Evolutionary conservation across 352 stramenopile genomes (phyloP).

Genomic region (Phytophthora kernoviae): DNA sequence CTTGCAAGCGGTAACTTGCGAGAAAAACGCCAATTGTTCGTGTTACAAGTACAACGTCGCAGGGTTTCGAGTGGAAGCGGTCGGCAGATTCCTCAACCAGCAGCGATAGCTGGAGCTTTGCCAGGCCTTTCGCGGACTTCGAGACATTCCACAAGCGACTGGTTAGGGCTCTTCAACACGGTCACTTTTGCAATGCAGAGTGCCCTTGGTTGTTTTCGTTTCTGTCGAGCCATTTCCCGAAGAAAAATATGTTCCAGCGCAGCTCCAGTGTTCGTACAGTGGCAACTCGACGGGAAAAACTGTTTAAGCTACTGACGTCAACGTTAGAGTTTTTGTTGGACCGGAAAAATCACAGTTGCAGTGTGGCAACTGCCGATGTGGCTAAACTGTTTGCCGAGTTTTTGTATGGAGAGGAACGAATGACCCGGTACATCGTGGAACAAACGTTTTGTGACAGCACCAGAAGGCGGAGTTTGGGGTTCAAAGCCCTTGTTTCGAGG

Average conservation of each 20-base stretch:
- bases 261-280: slow-evolving; percentile 20
- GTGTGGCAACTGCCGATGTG: slow-evolving; percentile 22
- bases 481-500: background rate
- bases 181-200: slow-evolving; percentile 35
- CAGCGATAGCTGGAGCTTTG: slow-evolving; percentile 18
- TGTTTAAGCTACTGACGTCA: slow-evolving; percentile 20
- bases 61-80: background rate
- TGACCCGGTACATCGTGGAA: slow-evolving; percentile 24
- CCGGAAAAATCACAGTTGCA: slow-evolving; percentile 34
- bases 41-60: slow-evolving; percentile 27
- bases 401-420: slow-evolving; percentile 21
- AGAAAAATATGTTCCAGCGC: slow-evolving; percentile 34
- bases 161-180: slow-evolving; percentile 28
- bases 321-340: slow-evolving; percentile 33
- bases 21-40: slow-evolving; percentile 24
- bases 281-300: slow-evolving; percentile 16
- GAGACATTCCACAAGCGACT: slow-evolving; percentile 27
- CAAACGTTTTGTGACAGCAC: slow-evolving; percentile 9
- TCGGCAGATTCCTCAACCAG: background rate
- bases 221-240: slow-evolving; percentile 34
- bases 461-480: slow-evolving; percentile 1
- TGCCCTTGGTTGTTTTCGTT: slow-evolving; percentile 40
- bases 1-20: slow-evolving; percentile 13
- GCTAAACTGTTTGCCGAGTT: slow-evolving; percentile 34
- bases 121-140: slow-evolving; percentile 31